phyloP scores from a whole-genome alignment of 129 eudicot genomes.

The Pulicaria dysenterica region DNA sequence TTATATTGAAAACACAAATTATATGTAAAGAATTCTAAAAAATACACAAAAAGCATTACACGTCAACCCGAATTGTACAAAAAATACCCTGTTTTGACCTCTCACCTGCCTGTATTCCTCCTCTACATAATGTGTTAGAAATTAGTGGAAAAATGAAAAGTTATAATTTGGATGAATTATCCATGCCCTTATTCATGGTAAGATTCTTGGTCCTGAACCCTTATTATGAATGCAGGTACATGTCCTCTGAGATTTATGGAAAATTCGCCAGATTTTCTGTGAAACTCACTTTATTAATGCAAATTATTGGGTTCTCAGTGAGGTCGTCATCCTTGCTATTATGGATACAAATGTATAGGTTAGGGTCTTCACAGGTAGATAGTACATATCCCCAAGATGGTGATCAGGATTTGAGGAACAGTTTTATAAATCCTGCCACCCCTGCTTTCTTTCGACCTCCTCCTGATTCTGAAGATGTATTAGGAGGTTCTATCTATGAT shows the following conservation, averaged over 20 bases:
- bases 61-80: background rate
- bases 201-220: conserved; percentile 22
- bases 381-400: conserved; percentile 60
- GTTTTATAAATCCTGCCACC: conserved; percentile 80
- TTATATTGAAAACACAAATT: too few relatives aligned
- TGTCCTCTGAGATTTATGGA: conserved; percentile 69
- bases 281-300: conserved; percentile 74
- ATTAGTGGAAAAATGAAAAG: background rate
- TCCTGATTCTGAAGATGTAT: conserved; percentile 66
- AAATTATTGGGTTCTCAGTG: conserved; percentile 67
- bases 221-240: conserved; percentile 58
- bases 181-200: conserved; percentile 3
- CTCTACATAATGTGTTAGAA: background rate
- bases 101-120: background rate
- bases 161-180: conserved; percentile 6
- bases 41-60: background rate
- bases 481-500: conserved; percentile 92
- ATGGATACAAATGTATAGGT: conserved; percentile 97
- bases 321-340: conserved; percentile 71
- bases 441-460: conserved; percentile 55
- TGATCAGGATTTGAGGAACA: conserved; percentile 76
- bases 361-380: conserved; percentile 74
- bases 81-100: background rate
- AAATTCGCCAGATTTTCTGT: conserved; percentile 55
- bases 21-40: background rate